These are phyloP conservation scores for Xylaria sp. DNA, from an alignment of 2,329 filamentous ascomycete genomes.

Conservation along the genomic window DNA sequence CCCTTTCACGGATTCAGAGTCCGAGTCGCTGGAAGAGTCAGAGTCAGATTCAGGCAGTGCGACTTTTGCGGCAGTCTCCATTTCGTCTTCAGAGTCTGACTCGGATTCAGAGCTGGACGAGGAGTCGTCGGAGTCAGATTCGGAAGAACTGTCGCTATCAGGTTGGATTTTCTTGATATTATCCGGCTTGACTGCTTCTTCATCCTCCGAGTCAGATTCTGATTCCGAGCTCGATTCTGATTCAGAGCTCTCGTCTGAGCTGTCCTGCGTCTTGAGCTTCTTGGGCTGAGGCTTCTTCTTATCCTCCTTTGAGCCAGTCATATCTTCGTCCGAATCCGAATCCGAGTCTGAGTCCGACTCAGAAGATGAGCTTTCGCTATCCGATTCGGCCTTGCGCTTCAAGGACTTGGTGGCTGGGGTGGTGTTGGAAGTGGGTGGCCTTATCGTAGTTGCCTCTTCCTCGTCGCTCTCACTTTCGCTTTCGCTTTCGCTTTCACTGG, in stretches of 20 bases:
- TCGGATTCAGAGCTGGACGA: slow-evolving; percentile 45
- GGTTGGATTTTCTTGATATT: slow-evolving; percentile 45
- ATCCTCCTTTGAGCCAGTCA: slow-evolving; percentile 51
- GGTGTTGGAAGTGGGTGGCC: slow-evolving; percentile 42
- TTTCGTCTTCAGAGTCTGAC: slow-evolving; percentile 47
- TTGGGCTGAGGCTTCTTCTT: slow-evolving; percentile 57
- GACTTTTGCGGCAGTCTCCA: slow-evolving; percentile 51
- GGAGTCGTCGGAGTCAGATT: slow-evolving; percentile 50
- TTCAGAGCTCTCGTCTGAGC: slow-evolving; percentile 51
- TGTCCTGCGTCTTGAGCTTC: slow-evolving; percentile 56
- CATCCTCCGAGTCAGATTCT: slow-evolving; percentile 47
- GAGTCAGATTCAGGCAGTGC: slow-evolving; percentile 58
- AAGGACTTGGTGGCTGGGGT: slow-evolving; percentile 50
- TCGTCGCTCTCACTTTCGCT: slow-evolving; percentile 52
- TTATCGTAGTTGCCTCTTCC: slow-evolving; percentile 36
- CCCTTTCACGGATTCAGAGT: slow-evolving; percentile 53
- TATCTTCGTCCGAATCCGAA: slow-evolving; percentile 53
- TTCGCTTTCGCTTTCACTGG: slow-evolving; percentile 49
- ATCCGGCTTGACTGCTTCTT: slow-evolving; percentile 40
- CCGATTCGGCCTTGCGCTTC: slow-evolving; percentile 65
- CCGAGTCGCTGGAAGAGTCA: slow-evolving; percentile 49
- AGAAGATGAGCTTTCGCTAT: slow-evolving; percentile 52
- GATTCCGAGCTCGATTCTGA: slow-evolving; percentile 49
- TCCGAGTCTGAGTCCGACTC: slow-evolving; percentile 51
- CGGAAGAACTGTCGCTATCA: slow-evolving; percentile 48